Percentiles rank a stretch among this genome's conserved stretches.
Evolutionary conservation across 441 rosid genomes (phyloP).

Genomic region (Pelargonium hybrid): DNA sequence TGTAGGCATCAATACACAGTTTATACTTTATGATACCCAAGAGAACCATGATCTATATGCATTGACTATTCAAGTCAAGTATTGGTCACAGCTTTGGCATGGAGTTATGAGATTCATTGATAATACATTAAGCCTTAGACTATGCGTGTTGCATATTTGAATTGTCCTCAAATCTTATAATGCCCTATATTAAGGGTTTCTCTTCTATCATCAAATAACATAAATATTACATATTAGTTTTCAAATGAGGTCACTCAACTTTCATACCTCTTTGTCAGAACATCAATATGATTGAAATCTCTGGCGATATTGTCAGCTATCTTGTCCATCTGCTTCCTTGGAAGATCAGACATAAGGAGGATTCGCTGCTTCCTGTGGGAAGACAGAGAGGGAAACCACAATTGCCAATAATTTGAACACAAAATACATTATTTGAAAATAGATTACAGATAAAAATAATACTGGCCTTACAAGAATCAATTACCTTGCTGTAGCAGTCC

Average conservation of each 20-base stretch:
- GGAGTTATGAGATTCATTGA: background rate
- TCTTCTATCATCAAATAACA: too few species aligned
- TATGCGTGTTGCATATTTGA: too few species aligned
- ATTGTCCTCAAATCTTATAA: too few species aligned
- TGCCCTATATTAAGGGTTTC: too few species aligned
- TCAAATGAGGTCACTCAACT: slow-evolving; percentile 4
- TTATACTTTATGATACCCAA: background rate
- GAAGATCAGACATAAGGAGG: slow-evolving; percentile 91
- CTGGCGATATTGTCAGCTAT: slow-evolving; percentile 60
- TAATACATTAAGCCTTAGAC: background rate
- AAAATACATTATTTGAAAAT: slow-evolving; percentile 7
- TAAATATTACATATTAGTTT: too few species aligned
- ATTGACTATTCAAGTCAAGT: background rate
- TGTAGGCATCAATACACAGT: background rate
- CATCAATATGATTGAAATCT: slow-evolving; percentile 78
- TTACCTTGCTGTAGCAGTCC: slow-evolving; percentile 88
- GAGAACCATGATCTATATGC: background rate
- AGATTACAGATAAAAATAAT: slow-evolving; percentile 1
- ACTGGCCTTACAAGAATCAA: slow-evolving; percentile 17
- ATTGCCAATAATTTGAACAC: slow-evolving; percentile 9
- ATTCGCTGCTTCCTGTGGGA: slow-evolving; percentile 71
- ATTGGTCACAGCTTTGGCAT: background rate
- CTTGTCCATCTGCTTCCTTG: slow-evolving; percentile 90
- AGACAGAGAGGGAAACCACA: background rate
- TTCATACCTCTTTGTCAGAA: slow-evolving; percentile 76